phyloP scores from a whole-genome alignment of 2,329 filamentous ascomycete species.

The Incumbomyces delicatus region DNA sequence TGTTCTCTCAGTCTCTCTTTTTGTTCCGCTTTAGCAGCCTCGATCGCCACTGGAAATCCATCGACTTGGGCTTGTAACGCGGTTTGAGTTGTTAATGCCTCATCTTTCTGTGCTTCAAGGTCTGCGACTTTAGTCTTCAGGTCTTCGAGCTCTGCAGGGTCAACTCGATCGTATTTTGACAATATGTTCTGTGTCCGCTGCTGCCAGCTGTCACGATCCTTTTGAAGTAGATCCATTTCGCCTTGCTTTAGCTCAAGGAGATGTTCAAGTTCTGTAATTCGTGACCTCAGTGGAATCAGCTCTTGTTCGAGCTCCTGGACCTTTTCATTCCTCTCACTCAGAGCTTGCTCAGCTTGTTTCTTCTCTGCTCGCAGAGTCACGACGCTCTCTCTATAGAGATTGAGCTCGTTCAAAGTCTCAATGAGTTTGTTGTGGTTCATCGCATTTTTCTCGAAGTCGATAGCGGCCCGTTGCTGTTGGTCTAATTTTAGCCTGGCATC shows the following conservation, averaged over 20 bases:
- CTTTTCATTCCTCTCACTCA: conserved; percentile 63
- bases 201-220: conserved; percentile 90
- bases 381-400: conserved; percentile 90
- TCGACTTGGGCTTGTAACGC: conserved; percentile 41
- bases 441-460: conserved; percentile 62
- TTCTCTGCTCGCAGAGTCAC: conserved; percentile 82
- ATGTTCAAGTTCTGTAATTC: conserved; percentile 72
- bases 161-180: conserved; percentile 89
- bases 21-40: conserved; percentile 40
- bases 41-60: conserved; percentile 39
- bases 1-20: conserved; percentile 38
- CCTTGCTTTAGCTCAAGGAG: conserved; percentile 72
- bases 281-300: conserved; percentile 72
- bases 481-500: conserved; percentile 81
- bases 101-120: conserved; percentile 58
- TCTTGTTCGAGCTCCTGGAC: conserved; percentile 64
- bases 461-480: conserved; percentile 70
- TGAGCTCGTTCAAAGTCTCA: conserved; percentile 90
- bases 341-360: conserved; percentile 63
- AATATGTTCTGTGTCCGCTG: conserved; percentile 93
- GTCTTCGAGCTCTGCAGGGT: conserved; percentile 83
- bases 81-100: conserved; percentile 40
- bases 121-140: conserved; percentile 67
- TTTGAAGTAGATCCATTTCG: conserved; percentile 77
- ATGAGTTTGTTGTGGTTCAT: conserved; percentile 82